These are phyloP conservation scores for Populus tomentosa DNA, from an alignment of 441 rosid species.

Conservation along the genomic window DNA sequence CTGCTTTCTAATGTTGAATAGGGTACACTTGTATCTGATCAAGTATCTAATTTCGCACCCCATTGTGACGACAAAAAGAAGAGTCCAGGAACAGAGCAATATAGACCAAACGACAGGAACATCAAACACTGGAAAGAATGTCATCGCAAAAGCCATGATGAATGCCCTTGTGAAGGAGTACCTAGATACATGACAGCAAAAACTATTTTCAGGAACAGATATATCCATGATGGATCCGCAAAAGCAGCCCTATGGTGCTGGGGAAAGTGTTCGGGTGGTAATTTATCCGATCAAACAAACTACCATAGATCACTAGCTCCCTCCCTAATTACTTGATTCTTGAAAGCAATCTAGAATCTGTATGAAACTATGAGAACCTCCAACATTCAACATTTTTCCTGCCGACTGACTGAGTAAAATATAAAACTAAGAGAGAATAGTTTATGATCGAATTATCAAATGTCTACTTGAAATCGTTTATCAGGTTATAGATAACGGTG, in stretches of 20 bases:
- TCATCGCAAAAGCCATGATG: slow-evolving; percentile 68
- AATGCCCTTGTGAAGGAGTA: slow-evolving; percentile 59
- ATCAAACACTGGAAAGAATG: slow-evolving; percentile 73
- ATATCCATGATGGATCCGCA: not conserved
- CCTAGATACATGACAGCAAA: slow-evolving; percentile 33
- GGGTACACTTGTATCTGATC: slow-evolving; percentile 79
- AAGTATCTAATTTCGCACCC: slow-evolving; percentile 74
- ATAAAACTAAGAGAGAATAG: not conserved
- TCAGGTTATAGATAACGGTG: not conserved
- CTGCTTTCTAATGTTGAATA: slow-evolving; percentile 72
- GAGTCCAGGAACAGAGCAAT: slow-evolving; percentile 73
- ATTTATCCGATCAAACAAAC: too few relatives aligned
- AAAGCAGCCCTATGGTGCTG: not conserved
- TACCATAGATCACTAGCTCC: too few relatives aligned
- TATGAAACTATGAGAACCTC: not conserved
- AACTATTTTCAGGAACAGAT: not conserved
- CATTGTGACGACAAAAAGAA: slow-evolving; percentile 70
- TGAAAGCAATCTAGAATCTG: not conserved
- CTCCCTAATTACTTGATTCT: too few relatives aligned
- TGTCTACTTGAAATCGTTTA: not conserved
- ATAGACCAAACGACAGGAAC: slow-evolving; percentile 90
- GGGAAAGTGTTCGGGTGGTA: too few relatives aligned
- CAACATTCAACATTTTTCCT: not conserved
- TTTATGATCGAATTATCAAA: not conserved
- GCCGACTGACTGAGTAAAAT: not conserved